Evolutionary conservation across 2,329 filamentous ascomycete species (phyloP), one percentile per base, ranked within the genome.

Genomic region (Stagonosporopsis chrysanthemi): DNA sequence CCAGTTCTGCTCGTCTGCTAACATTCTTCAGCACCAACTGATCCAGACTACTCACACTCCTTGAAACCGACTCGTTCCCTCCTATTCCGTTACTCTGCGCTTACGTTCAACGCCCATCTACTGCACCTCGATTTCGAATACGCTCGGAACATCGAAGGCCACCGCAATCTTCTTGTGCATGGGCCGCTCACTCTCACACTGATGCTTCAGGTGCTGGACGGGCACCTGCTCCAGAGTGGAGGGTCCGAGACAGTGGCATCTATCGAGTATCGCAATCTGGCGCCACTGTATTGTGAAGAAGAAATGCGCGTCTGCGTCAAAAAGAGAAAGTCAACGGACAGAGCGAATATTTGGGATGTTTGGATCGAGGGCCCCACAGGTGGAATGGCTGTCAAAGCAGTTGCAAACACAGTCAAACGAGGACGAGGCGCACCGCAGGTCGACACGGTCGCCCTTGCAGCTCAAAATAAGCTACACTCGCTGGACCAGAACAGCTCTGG

Each of bases 71-170:
- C 88, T 2, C 81, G 85, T 2, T 80, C 84, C 4, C 84, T 97
- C 4, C 86, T 99, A 51, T 97, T 96, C 79, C 87, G 93, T 56
- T 98, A 94, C 81, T 95, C 90, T 19, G 92, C 92, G 17, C 63
- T 84, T 31, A 94, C 90, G 2, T 93, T 92, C 81, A 99, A 99
- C 76, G 91, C 92, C 1, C 95, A 99, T 77, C 82, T 84, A 15
- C 97, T 99, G 66, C 95, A 99, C 77, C 82, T 96, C 22, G 90
- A 97, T 74, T 84, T 83, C 1, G 71, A 82, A 40, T 96, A 91
- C 77, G 88, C 87, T 48, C 83, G 83, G 36, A 79, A 84, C 12
- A 80, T 88, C 12, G 95, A 98, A 75, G 90, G 90, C 11, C 88
- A 96, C 73, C 83, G 83, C 5, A 85, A 88, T 58, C 80, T 92